Conservation (phyloP, 192 early-diverging fungal genomes). For the Backusella circina region DNA sequence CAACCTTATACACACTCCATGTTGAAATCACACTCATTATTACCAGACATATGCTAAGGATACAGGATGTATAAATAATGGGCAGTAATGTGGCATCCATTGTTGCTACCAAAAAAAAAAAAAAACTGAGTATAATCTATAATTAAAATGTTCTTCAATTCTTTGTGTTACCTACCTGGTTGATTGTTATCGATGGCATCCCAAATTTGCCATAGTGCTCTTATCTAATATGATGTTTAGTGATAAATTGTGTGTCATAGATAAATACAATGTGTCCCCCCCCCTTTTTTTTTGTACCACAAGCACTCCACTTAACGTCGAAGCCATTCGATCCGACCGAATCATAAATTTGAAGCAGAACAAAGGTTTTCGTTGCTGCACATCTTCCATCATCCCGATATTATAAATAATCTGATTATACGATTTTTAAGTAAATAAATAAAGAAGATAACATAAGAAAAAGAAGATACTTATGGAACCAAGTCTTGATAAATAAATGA, state of each 20-base stretch:
- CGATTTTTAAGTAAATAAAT: not conserved
- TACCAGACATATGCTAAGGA: not conserved
- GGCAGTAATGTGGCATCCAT: not conserved
- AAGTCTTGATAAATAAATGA: not conserved
- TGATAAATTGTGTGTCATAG: not conserved
- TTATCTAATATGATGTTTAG: not conserved
- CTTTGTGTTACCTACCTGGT: not conserved
- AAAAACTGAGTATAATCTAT: not conserved
- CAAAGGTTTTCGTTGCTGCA: not conserved
- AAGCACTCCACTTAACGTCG: not conserved
- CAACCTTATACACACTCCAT: conserved; percentile 11
- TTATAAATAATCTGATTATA: not conserved
- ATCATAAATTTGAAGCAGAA: not conserved
- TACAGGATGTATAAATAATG: not conserved
- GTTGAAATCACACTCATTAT: not conserved
- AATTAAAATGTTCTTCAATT: not conserved
- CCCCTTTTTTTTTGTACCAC: not conserved
- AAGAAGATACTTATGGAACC: not conserved
- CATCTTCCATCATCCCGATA: not conserved
- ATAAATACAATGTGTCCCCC: not conserved
- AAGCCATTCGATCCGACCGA: not conserved
- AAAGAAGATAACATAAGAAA: not conserved
- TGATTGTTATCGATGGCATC: not conserved
- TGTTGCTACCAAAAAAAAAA: not conserved
- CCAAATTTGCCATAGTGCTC: conserved; percentile 10